These are phyloP conservation scores for Fusarium verrucosum DNA, from an alignment of 2,329 filamentous ascomycete species.

Conservation along the genomic window DNA sequence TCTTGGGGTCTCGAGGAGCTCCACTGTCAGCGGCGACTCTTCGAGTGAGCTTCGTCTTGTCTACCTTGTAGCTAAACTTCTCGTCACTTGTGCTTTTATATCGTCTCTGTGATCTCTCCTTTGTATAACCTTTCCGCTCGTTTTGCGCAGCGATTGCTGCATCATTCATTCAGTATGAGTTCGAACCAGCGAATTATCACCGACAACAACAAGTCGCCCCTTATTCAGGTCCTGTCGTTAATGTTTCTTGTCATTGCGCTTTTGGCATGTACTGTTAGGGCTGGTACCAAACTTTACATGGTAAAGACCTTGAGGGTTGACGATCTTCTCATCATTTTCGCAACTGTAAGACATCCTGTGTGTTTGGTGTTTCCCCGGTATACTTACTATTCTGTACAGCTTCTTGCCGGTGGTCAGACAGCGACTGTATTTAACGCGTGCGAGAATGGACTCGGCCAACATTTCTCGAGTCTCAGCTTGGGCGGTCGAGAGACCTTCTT, in stretches of 20 bases:
- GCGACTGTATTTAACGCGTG: conserved; percentile 30
- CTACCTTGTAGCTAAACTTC: neutral
- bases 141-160: conserved; percentile 4
- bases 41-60: neutral
- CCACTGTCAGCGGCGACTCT: conserved; percentile 5
- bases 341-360: conserved; percentile 30
- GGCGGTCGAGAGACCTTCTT: conserved; percentile 34
- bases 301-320: conserved; percentile 42
- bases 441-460: conserved; percentile 41
- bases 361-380: neutral
- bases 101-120: neutral
- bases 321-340: conserved; percentile 39
- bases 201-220: conserved; percentile 45
- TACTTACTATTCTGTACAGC: conserved; percentile 11
- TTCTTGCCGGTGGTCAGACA: conserved; percentile 39
- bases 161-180: conserved; percentile 26
- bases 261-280: conserved; percentile 40
- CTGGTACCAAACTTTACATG: conserved; percentile 45
- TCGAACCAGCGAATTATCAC: conserved; percentile 42
- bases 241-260: conserved; percentile 46
- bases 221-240: conserved; percentile 44
- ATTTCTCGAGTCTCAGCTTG: conserved; percentile 21
- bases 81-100: neutral
- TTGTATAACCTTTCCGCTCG: neutral
- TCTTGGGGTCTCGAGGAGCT: neutral